Percentiles rank a stretch among this genome's conserved stretches.
Evolutionary conservation across 805 yeast genomes (phyloP).

Genomic region (Metschnikowia continentalis): DNA sequence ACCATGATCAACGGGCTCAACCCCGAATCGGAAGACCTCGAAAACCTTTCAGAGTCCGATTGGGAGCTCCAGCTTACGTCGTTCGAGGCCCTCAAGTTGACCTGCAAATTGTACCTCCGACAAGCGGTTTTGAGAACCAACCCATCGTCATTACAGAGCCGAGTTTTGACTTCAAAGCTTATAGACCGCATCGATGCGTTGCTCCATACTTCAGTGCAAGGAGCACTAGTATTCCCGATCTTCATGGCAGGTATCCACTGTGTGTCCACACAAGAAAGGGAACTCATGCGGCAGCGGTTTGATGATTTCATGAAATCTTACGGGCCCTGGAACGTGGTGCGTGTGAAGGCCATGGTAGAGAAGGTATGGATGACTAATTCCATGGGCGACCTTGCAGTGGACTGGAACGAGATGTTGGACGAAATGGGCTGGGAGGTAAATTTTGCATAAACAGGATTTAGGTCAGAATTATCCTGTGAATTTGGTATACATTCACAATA

Average conservation of each 20-base stretch:
- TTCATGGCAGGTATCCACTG: conserved; percentile 75
- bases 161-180: conserved; percentile 51
- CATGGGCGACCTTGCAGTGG: conserved; percentile 57
- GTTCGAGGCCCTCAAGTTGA: conserved; percentile 67
- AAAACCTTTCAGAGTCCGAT: conserved; percentile 41
- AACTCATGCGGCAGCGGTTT: conserved; percentile 48
- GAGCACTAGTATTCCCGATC: conserved; percentile 69
- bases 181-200: conserved; percentile 55
- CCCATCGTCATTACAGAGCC: conserved; percentile 62
- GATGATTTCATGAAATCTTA: conserved; percentile 57
- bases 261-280: conserved; percentile 48
- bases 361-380: conserved; percentile 46
- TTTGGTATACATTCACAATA: no score
- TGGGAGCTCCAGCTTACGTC: conserved; percentile 62
- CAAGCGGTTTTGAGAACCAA: conserved; percentile 60
- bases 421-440: conserved; percentile 73
- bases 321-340: conserved; percentile 57
- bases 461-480: no score
- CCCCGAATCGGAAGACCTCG: conserved; percentile 50
- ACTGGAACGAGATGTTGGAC: conserved; percentile 68
- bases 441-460: conserved; percentile 48
- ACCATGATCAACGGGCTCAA: conserved; percentile 43
- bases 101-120: conserved; percentile 62
- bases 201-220: conserved; percentile 63
- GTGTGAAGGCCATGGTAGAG: conserved; percentile 43